Evolutionary conservation across 768 basidiomycete genomes (phyloP).

Genomic region (Suillus americanus): DNA sequence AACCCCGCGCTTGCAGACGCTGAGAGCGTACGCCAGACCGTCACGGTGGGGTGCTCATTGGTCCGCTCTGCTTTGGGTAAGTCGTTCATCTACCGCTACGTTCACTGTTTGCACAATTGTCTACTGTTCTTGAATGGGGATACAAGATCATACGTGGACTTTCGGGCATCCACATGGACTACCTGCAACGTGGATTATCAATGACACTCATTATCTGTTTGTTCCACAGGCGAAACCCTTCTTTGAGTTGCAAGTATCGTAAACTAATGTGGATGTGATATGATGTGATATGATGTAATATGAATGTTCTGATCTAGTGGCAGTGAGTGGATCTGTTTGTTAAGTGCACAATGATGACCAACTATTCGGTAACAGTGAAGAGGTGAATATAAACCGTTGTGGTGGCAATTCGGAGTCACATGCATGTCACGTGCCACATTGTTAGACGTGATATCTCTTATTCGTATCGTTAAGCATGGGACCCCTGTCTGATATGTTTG

Average conservation of each 20-base stretch:
- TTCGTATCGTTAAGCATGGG: neutral
- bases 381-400: neutral
- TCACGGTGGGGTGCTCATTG: constrained; percentile 86
- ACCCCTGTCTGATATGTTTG: neutral
- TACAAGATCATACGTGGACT: neutral
- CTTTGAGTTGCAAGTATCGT: neutral
- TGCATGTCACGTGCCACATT: neutral
- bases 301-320: neutral
- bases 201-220: neutral
- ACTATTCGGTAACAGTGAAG: neutral
- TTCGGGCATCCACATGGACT: neutral
- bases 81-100: constrained; percentile 18
- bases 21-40: constrained; percentile 78
- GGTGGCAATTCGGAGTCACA: neutral
- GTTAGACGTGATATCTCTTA: no score
- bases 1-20: constrained; percentile 89
- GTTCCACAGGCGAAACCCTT: neutral
- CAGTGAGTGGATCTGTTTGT: neutral
- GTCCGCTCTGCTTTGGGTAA: constrained; percentile 80
- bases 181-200: neutral
- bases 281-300: neutral
- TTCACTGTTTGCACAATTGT: neutral
- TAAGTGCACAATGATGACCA: neutral
- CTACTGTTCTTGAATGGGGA: neutral
- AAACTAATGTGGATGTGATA: neutral